phyloP scores from a whole-genome alignment of 495 filamentous ascomycete genomes.

The Collariella sp. region DNA sequence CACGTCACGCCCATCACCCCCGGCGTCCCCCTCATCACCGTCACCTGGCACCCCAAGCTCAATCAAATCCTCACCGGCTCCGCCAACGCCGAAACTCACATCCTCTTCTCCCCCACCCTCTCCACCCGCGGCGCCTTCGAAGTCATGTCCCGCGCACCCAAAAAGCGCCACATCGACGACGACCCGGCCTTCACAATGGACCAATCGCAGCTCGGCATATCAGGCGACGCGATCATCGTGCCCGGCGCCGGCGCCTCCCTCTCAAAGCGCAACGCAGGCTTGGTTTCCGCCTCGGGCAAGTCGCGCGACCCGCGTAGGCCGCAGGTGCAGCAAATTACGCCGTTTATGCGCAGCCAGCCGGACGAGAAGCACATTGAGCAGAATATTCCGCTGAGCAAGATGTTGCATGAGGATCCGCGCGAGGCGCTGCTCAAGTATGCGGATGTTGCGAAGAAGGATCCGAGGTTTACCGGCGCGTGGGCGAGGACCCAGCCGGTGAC shows the following conservation, averaged over 20 bases:
- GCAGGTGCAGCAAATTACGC: constrained; percentile 73
- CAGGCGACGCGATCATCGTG: constrained; percentile 70
- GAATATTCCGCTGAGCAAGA: constrained; percentile 80
- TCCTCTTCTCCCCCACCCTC: constrained; percentile 79
- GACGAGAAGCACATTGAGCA: constrained; percentile 83
- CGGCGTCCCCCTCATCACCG: constrained; percentile 69
- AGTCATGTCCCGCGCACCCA: constrained; percentile 88
- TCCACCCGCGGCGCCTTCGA: constrained; percentile 76
- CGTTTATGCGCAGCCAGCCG: constrained; percentile 84
- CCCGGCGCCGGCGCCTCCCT: constrained; percentile 55
- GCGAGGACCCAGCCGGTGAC: constrained; percentile 86
- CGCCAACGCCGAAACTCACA: constrained; percentile 75
- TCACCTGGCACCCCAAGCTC: constrained; percentile 86
- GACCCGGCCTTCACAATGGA: constrained; percentile 79
- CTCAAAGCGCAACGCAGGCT: constrained; percentile 30
- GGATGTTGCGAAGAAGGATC: constrained; percentile 86
- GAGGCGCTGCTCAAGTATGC: constrained; percentile 94
- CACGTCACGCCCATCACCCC: constrained; percentile 79
- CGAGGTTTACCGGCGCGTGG: constrained; percentile 90
- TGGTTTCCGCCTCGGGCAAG: constrained; percentile 70
- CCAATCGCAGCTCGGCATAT: constrained; percentile 57
- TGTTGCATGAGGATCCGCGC: constrained; percentile 94
- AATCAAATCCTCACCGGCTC: constrained; percentile 96
- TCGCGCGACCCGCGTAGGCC: constrained; percentile 73
- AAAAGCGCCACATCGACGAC: constrained; percentile 90